Conservation (phyloP, 805 yeast species). For the Isabelozyma heimii region DNA sequence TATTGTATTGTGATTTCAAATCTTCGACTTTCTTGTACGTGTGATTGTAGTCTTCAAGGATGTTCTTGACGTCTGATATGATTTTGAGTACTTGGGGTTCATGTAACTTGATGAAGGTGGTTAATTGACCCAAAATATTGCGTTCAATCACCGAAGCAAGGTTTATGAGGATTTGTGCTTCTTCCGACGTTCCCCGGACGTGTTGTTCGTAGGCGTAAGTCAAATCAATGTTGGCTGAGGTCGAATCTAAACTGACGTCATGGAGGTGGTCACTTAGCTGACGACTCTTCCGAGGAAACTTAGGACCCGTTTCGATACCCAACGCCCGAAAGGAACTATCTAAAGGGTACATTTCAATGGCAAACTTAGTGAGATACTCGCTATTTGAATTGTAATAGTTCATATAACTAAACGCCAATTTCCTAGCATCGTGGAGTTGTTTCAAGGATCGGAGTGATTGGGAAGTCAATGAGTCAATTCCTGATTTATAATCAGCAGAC, state of each 20-base stretch:
- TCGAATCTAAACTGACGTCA: not conserved
- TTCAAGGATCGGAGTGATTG: conserved; percentile 31
- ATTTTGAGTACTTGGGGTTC: conserved; percentile 30
- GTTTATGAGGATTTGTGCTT: conserved; percentile 18
- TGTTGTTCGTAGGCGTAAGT: conserved; percentile 8
- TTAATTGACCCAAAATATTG: conserved; percentile 29
- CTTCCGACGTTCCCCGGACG: conserved; percentile 17
- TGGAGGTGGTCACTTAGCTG: not conserved
- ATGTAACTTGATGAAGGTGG: conserved; percentile 31
- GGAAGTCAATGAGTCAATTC: conserved; percentile 26
- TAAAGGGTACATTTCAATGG: conserved; percentile 17
- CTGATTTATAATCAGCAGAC: conserved; percentile 40
- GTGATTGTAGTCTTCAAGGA: conserved; percentile 22
- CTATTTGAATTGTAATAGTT: conserved; percentile 34
- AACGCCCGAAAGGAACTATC: conserved; percentile 19
- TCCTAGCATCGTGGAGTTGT: conserved; percentile 41
- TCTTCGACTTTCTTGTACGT: conserved; percentile 24
- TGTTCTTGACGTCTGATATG: conserved; percentile 18
- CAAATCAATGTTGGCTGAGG: not conserved
- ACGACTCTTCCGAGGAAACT: not conserved
- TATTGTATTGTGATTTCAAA: conserved; percentile 26
- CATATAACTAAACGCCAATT: conserved; percentile 35
- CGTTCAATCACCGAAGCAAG: conserved; percentile 34
- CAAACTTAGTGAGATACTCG: conserved; percentile 27
- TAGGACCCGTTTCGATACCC: not conserved